Evolutionary conservation across 306 rosid genomes (phyloP).

Genomic region (Senna siamea): DNA sequence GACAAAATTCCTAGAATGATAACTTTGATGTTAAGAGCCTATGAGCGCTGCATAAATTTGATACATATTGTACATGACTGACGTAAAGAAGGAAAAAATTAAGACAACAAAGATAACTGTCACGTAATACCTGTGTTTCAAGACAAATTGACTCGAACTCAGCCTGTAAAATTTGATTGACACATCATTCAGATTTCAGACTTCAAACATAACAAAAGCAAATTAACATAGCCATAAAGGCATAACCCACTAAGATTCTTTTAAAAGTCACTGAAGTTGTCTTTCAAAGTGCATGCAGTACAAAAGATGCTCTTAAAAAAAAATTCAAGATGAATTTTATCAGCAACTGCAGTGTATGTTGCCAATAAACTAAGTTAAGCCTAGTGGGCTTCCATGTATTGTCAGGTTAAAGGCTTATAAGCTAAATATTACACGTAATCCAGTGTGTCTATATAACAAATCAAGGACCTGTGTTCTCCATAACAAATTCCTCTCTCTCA

Average conservation of each 20-base stretch:
- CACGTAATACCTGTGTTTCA: slow-evolving; percentile 11
- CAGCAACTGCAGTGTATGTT: not conserved
- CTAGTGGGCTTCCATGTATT: not conserved
- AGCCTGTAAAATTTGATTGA: slow-evolving; percentile 12
- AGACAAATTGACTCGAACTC: slow-evolving; percentile 9
- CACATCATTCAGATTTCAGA: not conserved
- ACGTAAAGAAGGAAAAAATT: not conserved
- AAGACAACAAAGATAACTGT: not conserved
- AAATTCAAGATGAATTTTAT: not conserved
- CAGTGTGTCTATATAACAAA: too few species aligned
- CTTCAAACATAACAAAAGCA: not conserved
- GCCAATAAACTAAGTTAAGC: not conserved
- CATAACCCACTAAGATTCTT: not conserved
- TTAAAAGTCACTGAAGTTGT: not conserved
- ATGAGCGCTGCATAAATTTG: not conserved
- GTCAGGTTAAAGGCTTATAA: not conserved
- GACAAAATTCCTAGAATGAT: slow-evolving; percentile 11
- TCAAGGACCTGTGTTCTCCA: not conserved
- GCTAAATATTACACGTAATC: not conserved
- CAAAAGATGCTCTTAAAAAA: not conserved
- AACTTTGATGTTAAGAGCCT: not conserved
- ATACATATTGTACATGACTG: not conserved
- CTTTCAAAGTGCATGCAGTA: not conserved
- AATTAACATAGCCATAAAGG: not conserved
- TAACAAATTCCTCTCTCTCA: not conserved